Conservation (phyloP, 2,329 filamentous ascomycete genomes). For the Microdochium trichocladiopsis region DNA sequence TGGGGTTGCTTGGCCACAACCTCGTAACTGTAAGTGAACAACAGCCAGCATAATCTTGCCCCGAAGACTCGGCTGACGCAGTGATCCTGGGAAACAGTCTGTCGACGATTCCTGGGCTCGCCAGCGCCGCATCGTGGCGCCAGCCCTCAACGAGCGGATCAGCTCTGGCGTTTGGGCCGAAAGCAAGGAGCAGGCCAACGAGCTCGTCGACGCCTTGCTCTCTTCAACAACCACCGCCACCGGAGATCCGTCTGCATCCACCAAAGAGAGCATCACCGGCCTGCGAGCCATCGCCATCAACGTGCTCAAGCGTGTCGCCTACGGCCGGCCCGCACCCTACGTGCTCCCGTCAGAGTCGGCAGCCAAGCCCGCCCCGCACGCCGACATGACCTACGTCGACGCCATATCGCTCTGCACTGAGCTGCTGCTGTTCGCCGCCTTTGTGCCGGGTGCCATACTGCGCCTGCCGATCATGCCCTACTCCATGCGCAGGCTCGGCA, state of each 20-base stretch:
- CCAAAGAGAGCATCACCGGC: constrained; percentile 3
- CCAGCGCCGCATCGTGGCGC: constrained; percentile 25
- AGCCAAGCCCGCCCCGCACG: too few relatives aligned
- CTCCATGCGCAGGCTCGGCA: too few relatives aligned
- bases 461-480: constrained; percentile 16
- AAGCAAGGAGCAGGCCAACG: constrained; percentile 17
- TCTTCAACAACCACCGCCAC: constrained; percentile 9
- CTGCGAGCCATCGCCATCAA: constrained; percentile 27
- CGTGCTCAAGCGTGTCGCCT: constrained; percentile 25
- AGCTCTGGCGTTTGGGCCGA: constrained; percentile 25
- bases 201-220: constrained; percentile 20
- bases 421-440: constrained; percentile 17
- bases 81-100: not conserved
- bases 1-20: constrained; percentile 25
- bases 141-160: constrained; percentile 26
- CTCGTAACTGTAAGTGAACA: constrained; percentile 18
- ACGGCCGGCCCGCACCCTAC: constrained; percentile 21
- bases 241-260: constrained; percentile 17
- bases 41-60: not conserved
- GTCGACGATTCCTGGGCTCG: constrained; percentile 21
- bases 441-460: constrained; percentile 17
- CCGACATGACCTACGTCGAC: too few relatives aligned
- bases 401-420: constrained; percentile 20
- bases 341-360: too few relatives aligned
- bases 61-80: not conserved